phyloP scores from a whole-genome alignment of 768 basidiomycete genomes.

The Trametes coccinea region DNA sequence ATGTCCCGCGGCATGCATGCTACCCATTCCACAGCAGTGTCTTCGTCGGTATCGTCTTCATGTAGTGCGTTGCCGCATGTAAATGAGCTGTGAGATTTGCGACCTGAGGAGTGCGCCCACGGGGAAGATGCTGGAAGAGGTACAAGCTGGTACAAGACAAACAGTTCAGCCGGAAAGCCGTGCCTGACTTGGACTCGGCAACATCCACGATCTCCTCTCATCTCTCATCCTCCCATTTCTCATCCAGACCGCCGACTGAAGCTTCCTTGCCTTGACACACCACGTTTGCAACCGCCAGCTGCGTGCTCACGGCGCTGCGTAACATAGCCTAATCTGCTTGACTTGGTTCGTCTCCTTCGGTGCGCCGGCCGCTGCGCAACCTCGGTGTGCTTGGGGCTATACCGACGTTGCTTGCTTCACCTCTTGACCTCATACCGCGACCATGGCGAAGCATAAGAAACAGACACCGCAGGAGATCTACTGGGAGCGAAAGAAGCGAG shows the following conservation, averaged over 20 bases:
- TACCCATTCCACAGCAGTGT: too few relatives aligned
- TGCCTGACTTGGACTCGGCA: constrained; percentile 4
- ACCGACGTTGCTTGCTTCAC: not conserved
- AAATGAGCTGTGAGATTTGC: not conserved
- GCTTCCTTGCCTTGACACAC: not conserved
- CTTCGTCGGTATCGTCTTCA: too few relatives aligned
- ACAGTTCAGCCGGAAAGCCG: constrained; percentile 1
- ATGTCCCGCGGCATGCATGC: too few relatives aligned
- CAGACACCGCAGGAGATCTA: constrained; percentile 66
- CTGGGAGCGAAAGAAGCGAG: constrained; percentile 54
- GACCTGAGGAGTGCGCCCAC: not conserved
- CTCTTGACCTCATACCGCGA: not conserved
- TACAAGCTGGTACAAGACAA: not conserved
- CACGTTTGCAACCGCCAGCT: not conserved
- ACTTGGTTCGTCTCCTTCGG: constrained; percentile 6
- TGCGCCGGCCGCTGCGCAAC: constrained; percentile 19
- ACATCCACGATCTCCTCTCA: constrained; percentile 10
- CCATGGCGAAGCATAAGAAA: constrained; percentile 38
- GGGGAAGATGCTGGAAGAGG: constrained; percentile 8
- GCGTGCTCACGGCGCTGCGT: constrained; percentile 13
- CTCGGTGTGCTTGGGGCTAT: not conserved
- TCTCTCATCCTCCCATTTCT: not conserved
- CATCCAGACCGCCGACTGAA: not conserved
- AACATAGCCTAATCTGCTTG: constrained; percentile 9
- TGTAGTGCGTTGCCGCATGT: too few relatives aligned